Evolutionary conservation across 2,329 filamentous ascomycete genomes (phyloP).

Genomic region (Cordyceps javanica): DNA sequence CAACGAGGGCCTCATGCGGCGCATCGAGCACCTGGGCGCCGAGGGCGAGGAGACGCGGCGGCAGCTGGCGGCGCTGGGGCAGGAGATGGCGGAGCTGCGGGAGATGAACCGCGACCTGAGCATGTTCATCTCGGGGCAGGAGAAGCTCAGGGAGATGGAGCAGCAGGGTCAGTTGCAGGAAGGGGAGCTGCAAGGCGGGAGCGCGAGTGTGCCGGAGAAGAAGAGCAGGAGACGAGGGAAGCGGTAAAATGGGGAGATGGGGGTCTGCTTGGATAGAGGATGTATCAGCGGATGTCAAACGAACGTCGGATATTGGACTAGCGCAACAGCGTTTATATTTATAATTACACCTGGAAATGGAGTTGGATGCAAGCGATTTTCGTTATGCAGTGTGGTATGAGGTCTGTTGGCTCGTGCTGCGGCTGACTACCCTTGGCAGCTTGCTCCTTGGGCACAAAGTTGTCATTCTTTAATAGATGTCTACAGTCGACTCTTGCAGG

Average conservation of each 20-base stretch:
- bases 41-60: constrained; percentile 53
- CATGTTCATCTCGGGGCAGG: constrained; percentile 80
- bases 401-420: too few species aligned
- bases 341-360: too few species aligned
- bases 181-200: constrained; percentile 71
- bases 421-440: too few species aligned
- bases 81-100: constrained; percentile 65
- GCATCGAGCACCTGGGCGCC: constrained; percentile 68
- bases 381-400: too few species aligned
- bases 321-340: too few species aligned
- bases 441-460: too few species aligned
- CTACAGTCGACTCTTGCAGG: too few species aligned
- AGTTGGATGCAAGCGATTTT: too few species aligned
- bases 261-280: neutral
- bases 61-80: constrained; percentile 50
- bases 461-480: too few species aligned
- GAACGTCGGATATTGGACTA: too few species aligned
- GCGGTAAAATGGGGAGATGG: constrained; percentile 24
- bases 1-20: constrained; percentile 70
- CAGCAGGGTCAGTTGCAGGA: constrained; percentile 52
- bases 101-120: constrained; percentile 83
- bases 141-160: constrained; percentile 69
- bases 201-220: constrained; percentile 57
- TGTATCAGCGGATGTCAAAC: neutral
- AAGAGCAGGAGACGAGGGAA: constrained; percentile 50